Conservation (phyloP, 1,139 yeast species). For the Nakaseomyces bracarensis region DNA sequence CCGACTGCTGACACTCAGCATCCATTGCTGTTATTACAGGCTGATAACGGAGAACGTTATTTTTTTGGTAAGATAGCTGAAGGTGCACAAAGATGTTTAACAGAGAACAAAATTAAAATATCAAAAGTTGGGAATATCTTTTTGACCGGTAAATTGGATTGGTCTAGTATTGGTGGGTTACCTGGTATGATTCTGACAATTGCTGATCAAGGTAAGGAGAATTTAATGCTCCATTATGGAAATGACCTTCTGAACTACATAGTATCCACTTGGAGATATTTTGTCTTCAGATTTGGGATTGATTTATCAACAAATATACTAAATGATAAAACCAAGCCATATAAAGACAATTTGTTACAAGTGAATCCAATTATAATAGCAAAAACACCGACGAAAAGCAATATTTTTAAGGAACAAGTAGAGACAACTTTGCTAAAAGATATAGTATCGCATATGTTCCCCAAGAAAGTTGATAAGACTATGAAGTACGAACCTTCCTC, state of each 20-base stretch:
- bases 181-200: slow-evolving; percentile 83
- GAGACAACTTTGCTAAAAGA: slow-evolving; percentile 17
- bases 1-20: slow-evolving; percentile 52
- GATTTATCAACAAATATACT: slow-evolving; percentile 42
- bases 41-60: slow-evolving; percentile 44
- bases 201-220: slow-evolving; percentile 67
- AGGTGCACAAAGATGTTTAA: slow-evolving; percentile 70
- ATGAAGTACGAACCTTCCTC: slow-evolving; percentile 29
- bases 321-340: slow-evolving; percentile 24
- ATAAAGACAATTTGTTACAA: slow-evolving; percentile 45
- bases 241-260: slow-evolving; percentile 42
- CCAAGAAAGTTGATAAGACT: slow-evolving; percentile 30
- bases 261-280: slow-evolving; percentile 76
- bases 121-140: slow-evolving; percentile 57
- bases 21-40: slow-evolving; percentile 50
- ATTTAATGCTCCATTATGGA: slow-evolving; percentile 41
- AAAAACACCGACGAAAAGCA: background rate
- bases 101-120: slow-evolving; percentile 46
- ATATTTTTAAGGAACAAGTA: slow-evolving; percentile 10
- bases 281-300: slow-evolving; percentile 78
- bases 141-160: slow-evolving; percentile 62
- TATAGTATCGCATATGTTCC: slow-evolving; percentile 38
- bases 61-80: slow-evolving; percentile 78
- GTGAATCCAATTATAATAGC: slow-evolving; percentile 43
- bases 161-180: slow-evolving; percentile 77